Percentiles rank a stretch among this genome's conserved stretches.
Conservation (phyloP, 176 grass and related monocot species). For the Saccharum officinarum region DNA sequence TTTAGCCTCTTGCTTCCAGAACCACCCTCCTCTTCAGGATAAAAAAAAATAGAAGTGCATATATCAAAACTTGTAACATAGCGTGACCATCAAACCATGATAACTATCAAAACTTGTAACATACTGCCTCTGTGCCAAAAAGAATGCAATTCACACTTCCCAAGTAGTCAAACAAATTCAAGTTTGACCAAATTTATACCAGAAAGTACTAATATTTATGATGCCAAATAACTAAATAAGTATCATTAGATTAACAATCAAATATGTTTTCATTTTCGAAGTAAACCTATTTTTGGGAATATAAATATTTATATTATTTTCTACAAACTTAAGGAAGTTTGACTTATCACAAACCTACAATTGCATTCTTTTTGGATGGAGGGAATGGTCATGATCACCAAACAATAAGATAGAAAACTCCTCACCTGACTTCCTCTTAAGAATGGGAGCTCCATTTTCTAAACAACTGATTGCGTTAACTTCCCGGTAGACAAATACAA, state of each 20-base stretch:
- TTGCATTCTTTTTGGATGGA: not conserved
- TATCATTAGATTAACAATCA: not conserved
- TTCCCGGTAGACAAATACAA: conserved; percentile 93
- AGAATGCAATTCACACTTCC: not conserved
- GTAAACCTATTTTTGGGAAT: not conserved
- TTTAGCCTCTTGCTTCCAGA: conserved; percentile 86
- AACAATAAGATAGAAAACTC: conserved; percentile 17
- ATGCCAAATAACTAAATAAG: not conserved
- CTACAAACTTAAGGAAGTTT: not conserved
- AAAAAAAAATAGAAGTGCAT: not conserved
- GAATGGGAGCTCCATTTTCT: conserved; percentile 46
- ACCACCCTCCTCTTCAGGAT: conserved; percentile 52
- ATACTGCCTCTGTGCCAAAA: not conserved
- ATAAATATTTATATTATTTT: not conserved
- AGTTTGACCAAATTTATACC: not conserved
- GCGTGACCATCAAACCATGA: not conserved
- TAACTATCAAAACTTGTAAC: not conserved
- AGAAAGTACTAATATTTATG: not conserved
- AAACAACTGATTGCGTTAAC: conserved; percentile 36
- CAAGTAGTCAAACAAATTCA: not conserved
- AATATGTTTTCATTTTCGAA: not conserved
- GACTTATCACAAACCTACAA: not conserved
- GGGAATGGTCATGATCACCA: not conserved
- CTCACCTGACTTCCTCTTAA: conserved; percentile 90
- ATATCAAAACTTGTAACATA: conserved; percentile 25